Percentiles rank a stretch among this genome's conserved stretches.
These are phyloP conservation scores for Heterobasidion parviporum DNA, from an alignment of 1,284 basidiomycete species.

Conservation along the genomic window DNA sequence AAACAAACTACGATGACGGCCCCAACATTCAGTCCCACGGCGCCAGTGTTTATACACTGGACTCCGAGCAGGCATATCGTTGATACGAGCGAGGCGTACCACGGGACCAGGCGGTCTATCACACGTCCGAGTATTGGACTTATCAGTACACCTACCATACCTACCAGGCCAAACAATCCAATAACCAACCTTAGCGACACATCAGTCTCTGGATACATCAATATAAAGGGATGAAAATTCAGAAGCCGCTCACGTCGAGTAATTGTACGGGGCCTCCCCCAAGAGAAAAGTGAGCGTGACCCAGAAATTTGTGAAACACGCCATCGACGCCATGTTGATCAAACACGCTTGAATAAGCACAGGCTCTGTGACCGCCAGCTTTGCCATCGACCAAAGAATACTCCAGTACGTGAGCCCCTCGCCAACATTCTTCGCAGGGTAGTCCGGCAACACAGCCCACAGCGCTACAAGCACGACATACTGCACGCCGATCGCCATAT, in stretches of 20 bases:
- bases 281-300: conserved; percentile 47
- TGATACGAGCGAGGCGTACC: conserved; percentile 37
- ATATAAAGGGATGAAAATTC: not conserved
- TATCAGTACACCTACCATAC: conserved; percentile 35
- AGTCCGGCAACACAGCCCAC: conserved; percentile 40
- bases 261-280: conserved; percentile 38
- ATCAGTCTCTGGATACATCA: not conserved
- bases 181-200: conserved; percentile 31
- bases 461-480: conserved; percentile 23
- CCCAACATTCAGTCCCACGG: conserved; percentile 34
- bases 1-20: conserved; percentile 37
- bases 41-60: conserved; percentile 35
- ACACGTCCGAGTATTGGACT: conserved; percentile 42
- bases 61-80: conserved; percentile 24
- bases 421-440: conserved; percentile 33
- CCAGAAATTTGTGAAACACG: conserved; percentile 29
- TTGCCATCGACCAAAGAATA: conserved; percentile 39
- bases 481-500: conserved; percentile 34
- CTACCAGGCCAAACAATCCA: conserved; percentile 50
- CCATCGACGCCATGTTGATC: conserved; percentile 28
- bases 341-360: conserved; percentile 39
- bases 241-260: conserved; percentile 10
- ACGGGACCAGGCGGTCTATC: conserved; percentile 42
- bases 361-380: conserved; percentile 41
- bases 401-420: conserved; percentile 31